Conservation (phyloP, 2,329 filamentous ascomycete genomes). For the Hypomyces rosellus region DNA sequence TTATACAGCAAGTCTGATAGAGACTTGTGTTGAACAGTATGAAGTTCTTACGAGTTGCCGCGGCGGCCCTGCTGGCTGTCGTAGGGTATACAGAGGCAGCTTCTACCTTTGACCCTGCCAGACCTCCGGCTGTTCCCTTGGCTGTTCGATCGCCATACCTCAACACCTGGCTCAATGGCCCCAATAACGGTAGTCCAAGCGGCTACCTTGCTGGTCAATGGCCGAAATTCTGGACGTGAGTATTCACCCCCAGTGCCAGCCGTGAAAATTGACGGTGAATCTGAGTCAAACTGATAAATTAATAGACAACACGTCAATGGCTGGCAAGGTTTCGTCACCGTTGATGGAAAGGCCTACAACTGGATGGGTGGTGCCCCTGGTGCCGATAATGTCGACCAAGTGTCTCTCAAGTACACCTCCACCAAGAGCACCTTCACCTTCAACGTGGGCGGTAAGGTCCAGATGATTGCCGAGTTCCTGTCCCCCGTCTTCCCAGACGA, state of each 20-base stretch:
- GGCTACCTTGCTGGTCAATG: slow-evolving; percentile 63
- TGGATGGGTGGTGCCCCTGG: slow-evolving; percentile 59
- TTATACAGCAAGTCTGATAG: neutral
- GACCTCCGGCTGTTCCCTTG: slow-evolving; percentile 63
- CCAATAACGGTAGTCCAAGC: slow-evolving; percentile 55
- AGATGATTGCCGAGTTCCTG: slow-evolving; percentile 63
- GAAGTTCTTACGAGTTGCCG: slow-evolving; percentile 17
- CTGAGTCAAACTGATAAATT: slow-evolving; percentile 23
- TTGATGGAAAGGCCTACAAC: slow-evolving; percentile 57
- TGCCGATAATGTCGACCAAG: slow-evolving; percentile 50
- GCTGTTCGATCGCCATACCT: slow-evolving; percentile 72
- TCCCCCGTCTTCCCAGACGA: slow-evolving; percentile 65
- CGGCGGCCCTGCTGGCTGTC: slow-evolving; percentile 14
- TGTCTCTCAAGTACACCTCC: slow-evolving; percentile 62
- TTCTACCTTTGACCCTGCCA: slow-evolving; percentile 57
- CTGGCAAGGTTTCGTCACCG: slow-evolving; percentile 64
- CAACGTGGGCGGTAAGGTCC: slow-evolving; percentile 53
- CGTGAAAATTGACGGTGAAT: neutral
- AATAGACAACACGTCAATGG: slow-evolving; percentile 42
- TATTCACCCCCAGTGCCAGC: slow-evolving; percentile 12
- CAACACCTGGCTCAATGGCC: slow-evolving; percentile 61
- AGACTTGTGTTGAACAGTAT: slow-evolving; percentile 9
- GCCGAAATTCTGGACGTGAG: slow-evolving; percentile 63
- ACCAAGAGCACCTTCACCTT: slow-evolving; percentile 66
- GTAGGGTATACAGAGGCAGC: slow-evolving; percentile 14